Evolutionary conservation across 805 yeast genomes (phyloP), one percentile per base, ranked within the genome.

Genomic region (Kluyveromyces siamensis): DNA sequence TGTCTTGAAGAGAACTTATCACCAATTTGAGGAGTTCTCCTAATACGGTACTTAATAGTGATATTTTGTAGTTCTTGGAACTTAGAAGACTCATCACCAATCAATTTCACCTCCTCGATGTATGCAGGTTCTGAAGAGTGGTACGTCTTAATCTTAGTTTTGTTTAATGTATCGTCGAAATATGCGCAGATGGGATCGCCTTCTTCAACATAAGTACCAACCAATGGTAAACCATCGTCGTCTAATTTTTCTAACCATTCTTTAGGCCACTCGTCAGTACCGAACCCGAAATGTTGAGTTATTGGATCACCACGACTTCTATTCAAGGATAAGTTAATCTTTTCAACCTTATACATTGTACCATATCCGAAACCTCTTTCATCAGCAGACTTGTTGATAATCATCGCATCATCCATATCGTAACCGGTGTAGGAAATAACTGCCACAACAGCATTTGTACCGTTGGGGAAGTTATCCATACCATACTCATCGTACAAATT

Each of bases 341-440:
- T 88, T 67, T 93, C 99, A 30, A 86, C 93, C 70, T 93, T 93
- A 71, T 87, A 89, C 55, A 93, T 95, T 8, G 95, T 87, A 71
- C 99, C 99, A 60, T 93, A 91, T 17, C 95, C 98, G 56, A 93
- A 93, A 0, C 99, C 99, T 68, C 99, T 80, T 71, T 93, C 99
- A 61, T 90, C 95, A 0, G 98, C 97, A 45, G 96, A 86, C 69
- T 93, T 93, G 70, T 93, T 93, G 58, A 93, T 80, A 62, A 93
- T 93, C 98, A 93, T 91, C 65, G 99, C 99, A 70, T 93, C 99
- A 72, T 93, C 99, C 98, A 93, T 93, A 86, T 93, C 99, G 65
- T 93, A 93, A 59, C 99, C 99, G 1, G 99, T 93, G 68, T 93
- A 93, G 0, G 99, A 90, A 63, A 93, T 93, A 58, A 93, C 99